Evolutionary conservation across 257 asterid species (phyloP), one percentile per base, ranked within the genome.

Genomic region (Solanum sitiens): DNA sequence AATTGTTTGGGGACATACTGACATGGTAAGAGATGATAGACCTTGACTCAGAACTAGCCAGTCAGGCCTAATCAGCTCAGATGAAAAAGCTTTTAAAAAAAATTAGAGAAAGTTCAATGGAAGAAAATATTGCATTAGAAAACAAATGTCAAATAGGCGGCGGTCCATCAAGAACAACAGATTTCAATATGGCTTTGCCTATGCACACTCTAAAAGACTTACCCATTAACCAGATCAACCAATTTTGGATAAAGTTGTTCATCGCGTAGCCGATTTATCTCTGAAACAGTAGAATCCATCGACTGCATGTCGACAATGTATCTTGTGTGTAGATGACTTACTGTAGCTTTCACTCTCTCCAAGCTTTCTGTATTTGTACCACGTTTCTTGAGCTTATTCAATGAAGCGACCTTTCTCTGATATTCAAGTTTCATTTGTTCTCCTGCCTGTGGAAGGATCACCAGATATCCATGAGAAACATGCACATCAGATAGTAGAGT

Each of bases 261-360:
- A 89, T 96, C 99, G 7, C 99, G 98, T 74, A 97, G 89, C 79
- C 95, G 92, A 88, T 96, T 97, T 86, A 97, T 96, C 91, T 97
- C 99, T 1, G 97, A 93, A 56, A 97, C 99, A 15, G 99, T 97
- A 85, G 99, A 96, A 92, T 97, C 99, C 99, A 97, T 97, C 80
- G 99, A 95, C 88, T 97, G 99, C 99, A 97, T 94, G 94, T 97
- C 99, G 13, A 97, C 99, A 83, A 97, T 97, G 92, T 96, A 97
- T 91, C 99, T 94, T 12, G 99, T 97, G 89, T 97, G 99, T 92
- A 96, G 90, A 90, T 96, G 99, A 92, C 99, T 97, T 27, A 97
- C 99, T 56, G 98, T 88, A 70, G 99, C 98, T 92, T 97, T 97
- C 98, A 92, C 95, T 91, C 94, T 94, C 92, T 97, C 99, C 85